phyloP scores from a whole-genome alignment of 352 stramenopile genomes.

The Aphanomyces stellatus region DNA sequence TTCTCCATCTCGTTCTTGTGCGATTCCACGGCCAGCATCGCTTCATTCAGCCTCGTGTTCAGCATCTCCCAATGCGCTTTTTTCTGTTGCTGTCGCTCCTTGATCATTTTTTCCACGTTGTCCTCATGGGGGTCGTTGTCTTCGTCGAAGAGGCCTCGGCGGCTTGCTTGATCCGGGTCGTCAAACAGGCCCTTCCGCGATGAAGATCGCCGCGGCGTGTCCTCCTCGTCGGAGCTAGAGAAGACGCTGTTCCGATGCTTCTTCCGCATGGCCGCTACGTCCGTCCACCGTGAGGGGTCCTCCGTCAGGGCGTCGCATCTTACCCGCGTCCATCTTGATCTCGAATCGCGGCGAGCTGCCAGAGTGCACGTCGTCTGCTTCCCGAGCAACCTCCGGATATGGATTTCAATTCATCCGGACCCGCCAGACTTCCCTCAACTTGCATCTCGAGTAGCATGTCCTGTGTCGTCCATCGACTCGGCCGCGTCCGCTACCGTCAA shows the following conservation, averaged over 20 bases:
- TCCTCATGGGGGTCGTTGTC: conserved; percentile 7
- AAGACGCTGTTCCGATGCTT: conserved; percentile 16
- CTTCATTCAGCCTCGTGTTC: not conserved
- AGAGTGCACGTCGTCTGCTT: too few species aligned
- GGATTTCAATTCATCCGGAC: too few species aligned
- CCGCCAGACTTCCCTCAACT: not conserved
- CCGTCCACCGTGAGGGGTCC: too few species aligned
- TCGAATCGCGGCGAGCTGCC: too few species aligned
- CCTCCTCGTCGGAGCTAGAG: conserved; percentile 15
- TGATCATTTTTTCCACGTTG: conserved; percentile 4
- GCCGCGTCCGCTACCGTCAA: conserved; percentile 70
- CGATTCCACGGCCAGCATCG: not conserved
- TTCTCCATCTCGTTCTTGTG: conserved; percentile 20
- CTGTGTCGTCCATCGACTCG: conserved; percentile 59
- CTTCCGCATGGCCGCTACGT: not conserved
- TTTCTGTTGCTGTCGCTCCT: conserved; percentile 8
- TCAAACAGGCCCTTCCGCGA: not conserved
- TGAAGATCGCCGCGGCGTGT: not conserved
- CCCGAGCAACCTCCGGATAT: too few species aligned
- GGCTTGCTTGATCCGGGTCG: not conserved
- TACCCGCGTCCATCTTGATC: too few species aligned
- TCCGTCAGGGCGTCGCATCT: not conserved
- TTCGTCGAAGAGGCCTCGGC: conserved; percentile 19
- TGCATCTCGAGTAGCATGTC: not conserved
- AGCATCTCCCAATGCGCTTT: conserved; percentile 1